Conservation (phyloP, 1,139 yeast species). For the Zygotorulaspora mrakii region DNA sequence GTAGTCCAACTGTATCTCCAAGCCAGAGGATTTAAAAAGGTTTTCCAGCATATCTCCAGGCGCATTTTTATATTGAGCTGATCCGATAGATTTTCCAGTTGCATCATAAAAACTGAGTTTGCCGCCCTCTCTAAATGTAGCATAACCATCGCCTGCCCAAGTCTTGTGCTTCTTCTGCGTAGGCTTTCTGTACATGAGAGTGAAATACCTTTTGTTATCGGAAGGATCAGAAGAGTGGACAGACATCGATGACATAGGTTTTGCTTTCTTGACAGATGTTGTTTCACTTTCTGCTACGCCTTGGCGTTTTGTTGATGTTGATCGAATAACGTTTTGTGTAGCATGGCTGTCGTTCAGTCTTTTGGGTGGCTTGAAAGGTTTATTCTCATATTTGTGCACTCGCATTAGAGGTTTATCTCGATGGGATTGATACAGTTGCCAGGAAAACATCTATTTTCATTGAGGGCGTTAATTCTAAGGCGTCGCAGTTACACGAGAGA, state of each 20-base stretch:
- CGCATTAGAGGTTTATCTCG: conserved; percentile 16
- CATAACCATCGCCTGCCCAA: conserved; percentile 90
- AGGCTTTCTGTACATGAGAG: conserved; percentile 66
- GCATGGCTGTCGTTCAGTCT: conserved; percentile 15
- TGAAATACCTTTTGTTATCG: conserved; percentile 17
- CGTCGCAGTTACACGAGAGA: too few relatives aligned
- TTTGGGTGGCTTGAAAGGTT: conserved; percentile 38
- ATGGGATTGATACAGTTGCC: not conserved
- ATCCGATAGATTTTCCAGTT: conserved; percentile 33
- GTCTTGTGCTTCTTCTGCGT: conserved; percentile 78
- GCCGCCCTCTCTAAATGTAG: conserved; percentile 34
- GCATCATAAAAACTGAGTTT: conserved; percentile 33
- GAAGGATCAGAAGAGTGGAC: not conserved
- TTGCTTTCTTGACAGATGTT: conserved; percentile 4
- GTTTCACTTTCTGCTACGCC: not conserved
- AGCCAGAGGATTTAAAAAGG: conserved; percentile 46
- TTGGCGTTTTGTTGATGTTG: not conserved
- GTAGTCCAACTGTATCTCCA: conserved; percentile 54
- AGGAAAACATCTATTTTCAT: not conserved
- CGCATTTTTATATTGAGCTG: conserved; percentile 16
- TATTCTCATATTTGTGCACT: conserved; percentile 32
- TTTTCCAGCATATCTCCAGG: conserved; percentile 40
- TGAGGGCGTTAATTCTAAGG: too few relatives aligned
- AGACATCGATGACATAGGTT: not conserved
- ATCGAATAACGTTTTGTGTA: conserved; percentile 1